phyloP scores from a whole-genome alignment of 139 green algal genomes.

The Coccomyxa sp. region DNA sequence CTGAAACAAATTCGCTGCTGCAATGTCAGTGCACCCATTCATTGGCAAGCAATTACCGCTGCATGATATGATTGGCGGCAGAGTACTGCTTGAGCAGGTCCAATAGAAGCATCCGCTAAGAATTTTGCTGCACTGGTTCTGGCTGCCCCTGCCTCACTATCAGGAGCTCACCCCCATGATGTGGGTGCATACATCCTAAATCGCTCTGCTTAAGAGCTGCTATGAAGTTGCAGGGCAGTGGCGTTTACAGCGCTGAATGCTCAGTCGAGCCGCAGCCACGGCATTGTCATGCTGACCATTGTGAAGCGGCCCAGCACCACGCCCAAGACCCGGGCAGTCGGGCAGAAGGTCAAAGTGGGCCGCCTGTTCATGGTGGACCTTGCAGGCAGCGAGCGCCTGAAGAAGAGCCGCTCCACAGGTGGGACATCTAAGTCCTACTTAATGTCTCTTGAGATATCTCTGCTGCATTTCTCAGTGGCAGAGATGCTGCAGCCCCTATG shows the following conservation, averaged over 20 bases:
- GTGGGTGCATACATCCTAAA: too few species aligned
- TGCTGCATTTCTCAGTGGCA: too few species aligned
- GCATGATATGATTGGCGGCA: too few species aligned
- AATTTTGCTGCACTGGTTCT: too few species aligned
- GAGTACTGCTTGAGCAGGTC: too few species aligned
- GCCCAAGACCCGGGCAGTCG: neutral
- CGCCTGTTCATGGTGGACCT: conserved; percentile 97
- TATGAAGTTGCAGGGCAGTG: conserved; percentile 56
- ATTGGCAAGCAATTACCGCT: neutral
- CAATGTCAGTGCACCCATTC: too few species aligned
- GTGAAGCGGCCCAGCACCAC: conserved; percentile 47
- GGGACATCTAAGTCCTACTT: neutral
- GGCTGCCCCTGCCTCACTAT: too few species aligned
- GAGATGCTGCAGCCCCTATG: too few species aligned
- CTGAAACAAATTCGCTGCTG: too few species aligned
- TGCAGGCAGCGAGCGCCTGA: conserved; percentile 89
- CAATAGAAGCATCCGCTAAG: too few species aligned
- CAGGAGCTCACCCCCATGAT: too few species aligned
- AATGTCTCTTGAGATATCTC: neutral
- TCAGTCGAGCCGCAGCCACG: conserved; percentile 71
- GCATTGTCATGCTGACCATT: conserved; percentile 78
- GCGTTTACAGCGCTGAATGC: conserved; percentile 81
- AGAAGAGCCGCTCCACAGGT: conserved; percentile 76
- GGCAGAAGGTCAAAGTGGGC: conserved; percentile 52
- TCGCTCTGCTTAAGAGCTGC: too few species aligned